Conservation (phyloP, 2,329 filamentous ascomycete genomes). For the Fragosphaeria purpurea region DNA sequence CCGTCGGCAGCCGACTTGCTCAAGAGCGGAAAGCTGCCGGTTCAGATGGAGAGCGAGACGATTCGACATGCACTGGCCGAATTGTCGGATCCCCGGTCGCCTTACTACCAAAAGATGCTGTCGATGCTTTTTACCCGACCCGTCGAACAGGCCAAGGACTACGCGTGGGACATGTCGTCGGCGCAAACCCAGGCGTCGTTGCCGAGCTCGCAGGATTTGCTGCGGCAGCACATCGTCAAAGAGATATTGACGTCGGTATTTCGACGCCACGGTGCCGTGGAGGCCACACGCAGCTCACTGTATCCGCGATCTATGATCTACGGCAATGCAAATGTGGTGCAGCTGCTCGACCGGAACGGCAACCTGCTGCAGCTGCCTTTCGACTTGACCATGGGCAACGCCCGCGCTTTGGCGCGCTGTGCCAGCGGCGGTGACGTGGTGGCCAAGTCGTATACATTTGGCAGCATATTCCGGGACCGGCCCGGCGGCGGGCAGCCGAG, state of each 20-base stretch:
- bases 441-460: slow-evolving; percentile 77
- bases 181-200: slow-evolving; percentile 36
- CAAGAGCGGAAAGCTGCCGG: slow-evolving; percentile 74
- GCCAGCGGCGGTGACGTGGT: slow-evolving; percentile 45
- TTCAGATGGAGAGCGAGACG: slow-evolving; percentile 87
- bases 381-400: slow-evolving; percentile 82
- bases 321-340: slow-evolving; percentile 58
- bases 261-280: slow-evolving; percentile 78
- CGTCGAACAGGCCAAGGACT: slow-evolving; percentile 70
- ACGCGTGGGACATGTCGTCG: slow-evolving; percentile 62
- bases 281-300: slow-evolving; percentile 62
- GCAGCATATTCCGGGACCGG: slow-evolving; percentile 73
- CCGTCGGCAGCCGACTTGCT: slow-evolving; percentile 76
- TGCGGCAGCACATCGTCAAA: slow-evolving; percentile 65
- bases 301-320: slow-evolving; percentile 81
- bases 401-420: slow-evolving; percentile 69
- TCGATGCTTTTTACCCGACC: slow-evolving; percentile 72
- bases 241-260: slow-evolving; percentile 70
- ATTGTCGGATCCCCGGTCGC: slow-evolving; percentile 70
- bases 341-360: slow-evolving; percentile 71
- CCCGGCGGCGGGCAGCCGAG: slow-evolving; percentile 70
- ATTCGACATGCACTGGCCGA: slow-evolving; percentile 75
- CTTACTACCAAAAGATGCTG: slow-evolving; percentile 83
- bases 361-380: slow-evolving; percentile 91
- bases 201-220: slow-evolving; percentile 42